phyloP scores from a whole-genome alignment of 2,329 filamentous ascomycete species.

The Fonsecaea erecta region DNA sequence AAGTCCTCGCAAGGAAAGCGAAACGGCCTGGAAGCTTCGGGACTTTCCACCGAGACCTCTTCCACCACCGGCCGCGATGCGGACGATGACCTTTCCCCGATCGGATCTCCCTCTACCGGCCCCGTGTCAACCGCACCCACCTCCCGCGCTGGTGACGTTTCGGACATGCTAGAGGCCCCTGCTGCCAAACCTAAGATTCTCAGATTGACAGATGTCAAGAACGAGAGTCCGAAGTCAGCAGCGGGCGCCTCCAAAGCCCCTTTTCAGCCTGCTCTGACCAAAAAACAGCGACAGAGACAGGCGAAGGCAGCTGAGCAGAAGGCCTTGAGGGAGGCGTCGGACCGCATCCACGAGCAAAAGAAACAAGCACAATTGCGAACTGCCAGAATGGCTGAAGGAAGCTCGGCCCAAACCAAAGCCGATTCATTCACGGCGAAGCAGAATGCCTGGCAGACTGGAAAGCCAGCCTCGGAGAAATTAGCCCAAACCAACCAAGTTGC shows the following conservation, averaged over 20 bases:
- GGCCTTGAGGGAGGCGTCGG: constrained; percentile 73
- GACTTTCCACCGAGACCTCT: constrained; percentile 63
- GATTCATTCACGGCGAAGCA: constrained; percentile 54
- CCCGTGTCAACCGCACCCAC: constrained; percentile 47
- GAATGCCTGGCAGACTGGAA: constrained; percentile 58
- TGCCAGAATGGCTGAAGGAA: constrained; percentile 80
- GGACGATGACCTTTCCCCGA: constrained; percentile 78
- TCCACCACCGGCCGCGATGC: constrained; percentile 73
- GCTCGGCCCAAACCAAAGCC: constrained; percentile 78
- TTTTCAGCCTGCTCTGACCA: constrained; percentile 74
- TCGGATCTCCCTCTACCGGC: constrained; percentile 63
- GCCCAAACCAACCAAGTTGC: constrained; percentile 34
- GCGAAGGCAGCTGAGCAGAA: constrained; percentile 85
- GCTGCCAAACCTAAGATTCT: constrained; percentile 73
- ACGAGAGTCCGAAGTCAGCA: constrained; percentile 62
- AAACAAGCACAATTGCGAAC: constrained; percentile 82
- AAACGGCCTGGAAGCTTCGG: constrained; percentile 50
- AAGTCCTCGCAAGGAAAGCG: constrained; percentile 55
- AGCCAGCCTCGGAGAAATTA: constrained; percentile 37
- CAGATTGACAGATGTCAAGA: constrained; percentile 71
- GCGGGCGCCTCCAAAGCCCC: constrained; percentile 63
- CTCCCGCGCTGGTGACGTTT: constrained; percentile 70
- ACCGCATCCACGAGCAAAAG: constrained; percentile 74
- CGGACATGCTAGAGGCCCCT: constrained; percentile 86
- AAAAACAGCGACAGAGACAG: constrained; percentile 94